Conservation (phyloP, 805 yeast species). For the Yarrowia yakushimensis region DNA sequence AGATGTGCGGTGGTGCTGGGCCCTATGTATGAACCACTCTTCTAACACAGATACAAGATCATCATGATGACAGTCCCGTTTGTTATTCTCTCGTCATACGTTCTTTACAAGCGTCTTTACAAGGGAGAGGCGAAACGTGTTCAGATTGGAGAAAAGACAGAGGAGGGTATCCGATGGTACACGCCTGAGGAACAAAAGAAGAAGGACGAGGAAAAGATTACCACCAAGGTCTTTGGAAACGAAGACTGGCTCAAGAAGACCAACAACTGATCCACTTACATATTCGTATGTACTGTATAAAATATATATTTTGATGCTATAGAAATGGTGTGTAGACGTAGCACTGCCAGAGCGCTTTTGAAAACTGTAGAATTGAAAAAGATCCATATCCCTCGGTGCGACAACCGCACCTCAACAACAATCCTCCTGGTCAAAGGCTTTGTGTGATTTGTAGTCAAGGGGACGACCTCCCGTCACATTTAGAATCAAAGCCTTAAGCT, state of each 20-base stretch:
- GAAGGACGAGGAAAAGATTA: background rate
- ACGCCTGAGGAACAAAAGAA: conserved; percentile 5
- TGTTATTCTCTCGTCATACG: background rate
- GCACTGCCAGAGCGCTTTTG: conserved; percentile 19
- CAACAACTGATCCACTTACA: background rate
- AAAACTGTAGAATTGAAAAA: conserved; percentile 9
- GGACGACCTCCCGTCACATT: background rate
- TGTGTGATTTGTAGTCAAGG: background rate
- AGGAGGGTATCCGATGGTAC: conserved; percentile 39
- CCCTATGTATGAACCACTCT: no score
- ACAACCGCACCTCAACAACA: background rate
- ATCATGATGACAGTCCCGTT: background rate
- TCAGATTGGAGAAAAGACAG: conserved; percentile 47
- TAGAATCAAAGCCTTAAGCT: conserved; percentile 10
- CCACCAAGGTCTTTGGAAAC: background rate
- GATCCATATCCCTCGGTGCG: background rate
- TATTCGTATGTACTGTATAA: background rate
- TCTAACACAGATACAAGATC: conserved; percentile 20
- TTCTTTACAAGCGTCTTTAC: conserved; percentile 13
- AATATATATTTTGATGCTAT: conserved; percentile 17
- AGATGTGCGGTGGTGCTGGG: no score
- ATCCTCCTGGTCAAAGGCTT: background rate
- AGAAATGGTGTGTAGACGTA: conserved; percentile 16
- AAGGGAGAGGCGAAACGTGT: conserved; percentile 44
- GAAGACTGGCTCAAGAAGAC: conserved; percentile 8